Percentiles rank a stretch among this genome's conserved stretches.
Conservation (phyloP, 2,329 filamentous ascomycete genomes). For the Metarhizium robertsii region DNA sequence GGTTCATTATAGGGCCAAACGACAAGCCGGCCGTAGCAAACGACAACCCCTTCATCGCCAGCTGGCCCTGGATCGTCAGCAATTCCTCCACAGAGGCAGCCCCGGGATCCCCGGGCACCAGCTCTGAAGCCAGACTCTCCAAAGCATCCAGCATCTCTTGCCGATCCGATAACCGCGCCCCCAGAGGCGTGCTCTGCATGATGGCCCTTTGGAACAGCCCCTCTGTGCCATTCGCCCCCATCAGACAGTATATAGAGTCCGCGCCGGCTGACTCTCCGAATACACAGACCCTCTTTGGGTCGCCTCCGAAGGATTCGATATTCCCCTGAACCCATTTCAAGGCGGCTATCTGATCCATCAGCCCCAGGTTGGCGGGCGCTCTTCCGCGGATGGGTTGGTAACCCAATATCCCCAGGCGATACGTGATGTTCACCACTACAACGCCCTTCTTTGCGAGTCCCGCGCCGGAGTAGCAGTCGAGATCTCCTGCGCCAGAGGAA, state of each 20-base stretch:
- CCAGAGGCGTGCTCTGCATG: constrained; percentile 10
- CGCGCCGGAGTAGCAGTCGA: constrained; percentile 8
- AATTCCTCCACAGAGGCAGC: not conserved
- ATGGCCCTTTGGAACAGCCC: constrained; percentile 9
- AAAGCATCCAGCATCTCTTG: no score
- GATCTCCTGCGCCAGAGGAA: constrained; percentile 7
- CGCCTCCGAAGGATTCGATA: constrained; percentile 55
- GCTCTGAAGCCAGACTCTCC: no score
- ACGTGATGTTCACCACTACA: constrained; percentile 26
- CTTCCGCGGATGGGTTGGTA: constrained; percentile 13
- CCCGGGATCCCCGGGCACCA: no score
- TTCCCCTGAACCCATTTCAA: constrained; percentile 55
- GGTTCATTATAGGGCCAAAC: no score
- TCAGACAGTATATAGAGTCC: constrained; percentile 32
- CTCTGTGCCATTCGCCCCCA: constrained; percentile 4
- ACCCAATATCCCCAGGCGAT: constrained; percentile 25
- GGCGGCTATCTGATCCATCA: constrained; percentile 49
- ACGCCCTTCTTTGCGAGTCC: constrained; percentile 8
- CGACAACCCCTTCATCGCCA: no score
- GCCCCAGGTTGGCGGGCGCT: constrained; percentile 40
- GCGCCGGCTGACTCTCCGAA: constrained; percentile 26
- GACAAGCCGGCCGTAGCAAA: no score
- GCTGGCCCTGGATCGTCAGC: not conserved
- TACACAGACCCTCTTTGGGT: constrained; percentile 49
- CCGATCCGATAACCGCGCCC: not conserved